These are phyloP conservation scores for Tricholoma sp. DNA, from an alignment of 768 basidiomycete genomes.

Conservation along the genomic window DNA sequence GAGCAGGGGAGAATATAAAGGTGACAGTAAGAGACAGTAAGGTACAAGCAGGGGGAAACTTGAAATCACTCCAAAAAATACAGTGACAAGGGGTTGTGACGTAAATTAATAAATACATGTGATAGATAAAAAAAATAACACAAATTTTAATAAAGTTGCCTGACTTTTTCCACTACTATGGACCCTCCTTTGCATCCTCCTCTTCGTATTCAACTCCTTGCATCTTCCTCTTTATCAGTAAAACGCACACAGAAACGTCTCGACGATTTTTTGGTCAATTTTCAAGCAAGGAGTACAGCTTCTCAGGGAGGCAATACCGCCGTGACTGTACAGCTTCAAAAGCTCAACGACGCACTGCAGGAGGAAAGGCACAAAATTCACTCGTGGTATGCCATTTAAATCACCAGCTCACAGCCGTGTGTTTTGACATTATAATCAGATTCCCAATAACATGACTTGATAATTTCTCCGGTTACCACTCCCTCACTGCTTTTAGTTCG, in stretches of 20 bases:
- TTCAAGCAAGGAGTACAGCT: constrained; percentile 40
- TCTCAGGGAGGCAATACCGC: constrained; percentile 49
- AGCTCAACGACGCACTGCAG: constrained; percentile 46
- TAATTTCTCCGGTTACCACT: no score
- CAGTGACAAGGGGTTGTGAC: neutral
- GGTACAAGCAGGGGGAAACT: neutral
- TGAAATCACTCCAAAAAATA: neutral
- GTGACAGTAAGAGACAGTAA: neutral
- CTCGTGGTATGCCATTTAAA: neutral
- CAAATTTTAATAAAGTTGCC: constrained; percentile 1
- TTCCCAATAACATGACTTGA: neutral
- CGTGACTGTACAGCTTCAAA: constrained; percentile 56
- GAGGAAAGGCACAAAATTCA: constrained; percentile 36
- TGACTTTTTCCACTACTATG: constrained; percentile 27
- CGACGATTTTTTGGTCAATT: constrained; percentile 44
- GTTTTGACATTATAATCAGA: neutral
- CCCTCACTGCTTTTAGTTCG: no score
- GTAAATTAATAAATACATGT: neutral
- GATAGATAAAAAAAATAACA: no score
- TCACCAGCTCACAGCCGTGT: neutral
- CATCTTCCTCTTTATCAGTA: constrained; percentile 30
- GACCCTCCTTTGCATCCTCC: constrained; percentile 45
- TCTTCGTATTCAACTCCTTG: constrained; percentile 36
- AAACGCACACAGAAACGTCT: constrained; percentile 37
- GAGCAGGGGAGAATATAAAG: neutral